Conservation (phyloP, 768 basidiomycete genomes). For the Terana coerulea region DNA sequence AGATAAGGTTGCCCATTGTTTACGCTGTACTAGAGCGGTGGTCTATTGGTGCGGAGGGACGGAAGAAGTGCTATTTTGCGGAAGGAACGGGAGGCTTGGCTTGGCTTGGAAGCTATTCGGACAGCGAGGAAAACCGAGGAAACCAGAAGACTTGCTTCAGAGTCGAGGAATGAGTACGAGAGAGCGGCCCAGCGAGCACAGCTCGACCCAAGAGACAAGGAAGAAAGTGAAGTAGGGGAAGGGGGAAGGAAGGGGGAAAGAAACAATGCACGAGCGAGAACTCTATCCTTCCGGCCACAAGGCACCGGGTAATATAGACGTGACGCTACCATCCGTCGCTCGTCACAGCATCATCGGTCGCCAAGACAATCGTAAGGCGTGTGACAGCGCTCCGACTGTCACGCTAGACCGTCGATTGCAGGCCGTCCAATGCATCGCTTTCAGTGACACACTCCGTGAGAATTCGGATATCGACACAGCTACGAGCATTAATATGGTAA, state of each 20-base stretch:
- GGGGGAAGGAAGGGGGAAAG: constrained; percentile 7
- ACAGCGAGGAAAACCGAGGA: constrained; percentile 17
- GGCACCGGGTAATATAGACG: constrained; percentile 7
- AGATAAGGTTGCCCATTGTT: constrained; percentile 75
- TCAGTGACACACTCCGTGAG: too few species aligned
- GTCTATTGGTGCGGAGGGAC: not conserved
- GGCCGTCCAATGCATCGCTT: too few species aligned
- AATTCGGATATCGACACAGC: too few species aligned
- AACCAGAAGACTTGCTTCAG: constrained; percentile 27
- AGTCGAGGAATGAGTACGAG: constrained; percentile 23
- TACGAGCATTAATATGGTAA: too few species aligned
- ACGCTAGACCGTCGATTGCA: too few species aligned
- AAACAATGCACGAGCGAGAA: constrained; percentile 13
- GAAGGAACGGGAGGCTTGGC: constrained; percentile 15
- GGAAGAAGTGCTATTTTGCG: constrained; percentile 8
- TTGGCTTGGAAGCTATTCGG: constrained; percentile 19
- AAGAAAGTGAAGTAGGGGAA: constrained; percentile 28
- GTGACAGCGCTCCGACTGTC: constrained; percentile 3
- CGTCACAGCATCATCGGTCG: constrained; percentile 12
- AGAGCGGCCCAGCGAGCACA: constrained; percentile 34
- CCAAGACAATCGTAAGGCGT: not conserved
- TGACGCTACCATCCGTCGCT: not conserved
- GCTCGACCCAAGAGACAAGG: constrained; percentile 32
- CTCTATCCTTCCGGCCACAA: not conserved
- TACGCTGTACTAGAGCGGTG: not conserved